phyloP scores from a whole-genome alignment of 306 rosid genomes.

The Prunus campanulata region DNA sequence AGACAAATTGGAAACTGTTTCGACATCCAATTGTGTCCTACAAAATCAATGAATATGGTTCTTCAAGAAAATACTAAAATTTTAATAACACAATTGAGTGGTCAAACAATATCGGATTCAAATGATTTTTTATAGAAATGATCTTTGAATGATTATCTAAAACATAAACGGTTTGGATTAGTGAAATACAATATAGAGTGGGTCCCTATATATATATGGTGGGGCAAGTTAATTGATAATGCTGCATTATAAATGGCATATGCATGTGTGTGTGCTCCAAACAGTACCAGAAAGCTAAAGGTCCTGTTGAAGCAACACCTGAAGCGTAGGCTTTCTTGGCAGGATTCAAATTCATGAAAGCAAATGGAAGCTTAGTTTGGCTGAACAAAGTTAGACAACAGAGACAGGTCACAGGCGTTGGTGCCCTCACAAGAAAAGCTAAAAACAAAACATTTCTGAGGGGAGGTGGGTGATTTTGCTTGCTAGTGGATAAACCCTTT shows the following conservation, averaged over 20 bases:
- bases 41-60: too few species aligned
- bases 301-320: slow-evolving; percentile 5
- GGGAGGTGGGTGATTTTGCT: slow-evolving; percentile 6
- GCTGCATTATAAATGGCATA: slow-evolving; percentile 1
- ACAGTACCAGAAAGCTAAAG: not conserved
- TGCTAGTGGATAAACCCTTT: slow-evolving; percentile 12
- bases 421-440: not conserved
- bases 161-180: too few species aligned
- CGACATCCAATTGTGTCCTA: too few species aligned
- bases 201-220: not conserved
- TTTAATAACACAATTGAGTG: too few species aligned
- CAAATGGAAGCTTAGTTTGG: slow-evolving; percentile 1
- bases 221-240: not conserved
- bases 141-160: too few species aligned
- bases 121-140: too few species aligned
- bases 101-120: too few species aligned
- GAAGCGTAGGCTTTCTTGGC: slow-evolving; percentile 6
- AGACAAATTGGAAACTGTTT: too few species aligned
- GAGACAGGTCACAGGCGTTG: not conserved
- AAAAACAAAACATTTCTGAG: slow-evolving; percentile 2
- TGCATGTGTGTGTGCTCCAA: not conserved
- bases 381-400: slow-evolving; percentile 6
- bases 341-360: not conserved
- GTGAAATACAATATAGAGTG: too few species aligned
- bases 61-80: too few species aligned